phyloP scores from a whole-genome alignment of 2,329 filamentous ascomycete genomes.

The Ceratocystiopsis sp. region DNA sequence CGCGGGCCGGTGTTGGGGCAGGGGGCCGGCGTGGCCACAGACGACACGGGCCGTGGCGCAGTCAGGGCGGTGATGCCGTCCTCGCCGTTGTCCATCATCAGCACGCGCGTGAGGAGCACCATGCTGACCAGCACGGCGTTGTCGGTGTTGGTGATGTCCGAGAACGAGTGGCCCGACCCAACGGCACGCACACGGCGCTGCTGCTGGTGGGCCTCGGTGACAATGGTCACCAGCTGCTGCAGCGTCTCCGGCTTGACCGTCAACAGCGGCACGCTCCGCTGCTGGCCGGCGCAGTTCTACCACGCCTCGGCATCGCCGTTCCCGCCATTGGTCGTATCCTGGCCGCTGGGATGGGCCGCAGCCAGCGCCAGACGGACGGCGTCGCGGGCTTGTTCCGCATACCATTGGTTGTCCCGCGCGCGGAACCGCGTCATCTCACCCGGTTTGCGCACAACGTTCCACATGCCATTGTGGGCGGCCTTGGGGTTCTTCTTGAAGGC shows the following conservation, averaged over 20 bases:
- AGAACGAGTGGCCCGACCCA: constrained; percentile 14
- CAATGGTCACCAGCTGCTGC: constrained; percentile 10
- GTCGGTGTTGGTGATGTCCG: constrained; percentile 10
- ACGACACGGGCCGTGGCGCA: not conserved
- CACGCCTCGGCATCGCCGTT: constrained; percentile 2
- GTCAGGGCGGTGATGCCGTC: constrained; percentile 6
- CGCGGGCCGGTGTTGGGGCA: too few relatives aligned
- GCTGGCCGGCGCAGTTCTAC: constrained; percentile 12
- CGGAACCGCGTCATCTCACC: constrained; percentile 3
- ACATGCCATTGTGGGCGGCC: constrained; percentile 5
- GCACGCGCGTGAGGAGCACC: constrained; percentile 6
- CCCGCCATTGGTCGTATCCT: not conserved
- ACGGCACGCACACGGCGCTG: constrained; percentile 11
- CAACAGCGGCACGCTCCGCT: constrained; percentile 9
- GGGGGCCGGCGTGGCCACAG: not conserved
- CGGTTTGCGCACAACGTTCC: constrained; percentile 6
- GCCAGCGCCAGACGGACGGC: constrained; percentile 4
- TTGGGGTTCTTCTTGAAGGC: constrained; percentile 6
- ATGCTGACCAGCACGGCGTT: constrained; percentile 10
- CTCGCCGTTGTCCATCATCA: constrained; percentile 9
- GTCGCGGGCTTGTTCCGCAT: constrained; percentile 3
- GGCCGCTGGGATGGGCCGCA: not conserved
- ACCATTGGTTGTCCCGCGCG: constrained; percentile 5
- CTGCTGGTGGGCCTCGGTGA: constrained; percentile 9
- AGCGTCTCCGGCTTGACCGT: constrained; percentile 10